Evolutionary conservation across 1,284 basidiomycete genomes (phyloP), one percentile per base, ranked within the genome.

Genomic region (Leccinum pallidistipes): DNA sequence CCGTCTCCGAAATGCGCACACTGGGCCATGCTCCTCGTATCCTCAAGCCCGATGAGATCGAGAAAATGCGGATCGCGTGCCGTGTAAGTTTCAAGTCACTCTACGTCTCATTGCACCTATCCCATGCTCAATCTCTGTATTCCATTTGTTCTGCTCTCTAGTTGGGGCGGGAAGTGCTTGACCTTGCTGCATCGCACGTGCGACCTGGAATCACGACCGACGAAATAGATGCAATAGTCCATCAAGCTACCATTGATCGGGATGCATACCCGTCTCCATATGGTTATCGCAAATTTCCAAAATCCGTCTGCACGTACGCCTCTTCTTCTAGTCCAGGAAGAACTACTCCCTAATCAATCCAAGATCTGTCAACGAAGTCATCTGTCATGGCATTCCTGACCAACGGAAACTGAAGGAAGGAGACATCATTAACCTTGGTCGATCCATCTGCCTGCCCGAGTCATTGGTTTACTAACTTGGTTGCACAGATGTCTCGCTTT

Each of bases 361-460:
- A 92, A 69, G 91, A 34, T 95, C 93, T 31, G 80, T 99, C 49
- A 99, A 99, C 77, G 97, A 99, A 77, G 90, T 89, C 60, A 97
- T 99, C 70, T 99, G 97, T 75, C 97, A 99, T 76, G 94, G 94
- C 59, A 97, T 98, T 66, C 95, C 95, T 50, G 95, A 97, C 78
- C 83, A 91, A 68, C 82, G 95, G 60, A 92, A 90, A 66, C 77
- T 97, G 57, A 82, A 84, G 69, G 91, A 97, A 68, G 95, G 95
- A 29, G 96, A 98, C 76, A 98, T 98, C 68, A 80, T 97, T 74
- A 97, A 97, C 76, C 86, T 97, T 54, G 97, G 88, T 92, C 69
- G 32, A 56, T 65, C 38, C 36, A 45, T 59, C 52, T 55, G 49
- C 36, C 51, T 57, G 49, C 27, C 38, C 43, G 29, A 11, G 14